Evolutionary conservation across 176 grass and related monocot species (phyloP), one percentile per base, ranked within the genome.

Genomic region (Rhynchospora pubera): DNA sequence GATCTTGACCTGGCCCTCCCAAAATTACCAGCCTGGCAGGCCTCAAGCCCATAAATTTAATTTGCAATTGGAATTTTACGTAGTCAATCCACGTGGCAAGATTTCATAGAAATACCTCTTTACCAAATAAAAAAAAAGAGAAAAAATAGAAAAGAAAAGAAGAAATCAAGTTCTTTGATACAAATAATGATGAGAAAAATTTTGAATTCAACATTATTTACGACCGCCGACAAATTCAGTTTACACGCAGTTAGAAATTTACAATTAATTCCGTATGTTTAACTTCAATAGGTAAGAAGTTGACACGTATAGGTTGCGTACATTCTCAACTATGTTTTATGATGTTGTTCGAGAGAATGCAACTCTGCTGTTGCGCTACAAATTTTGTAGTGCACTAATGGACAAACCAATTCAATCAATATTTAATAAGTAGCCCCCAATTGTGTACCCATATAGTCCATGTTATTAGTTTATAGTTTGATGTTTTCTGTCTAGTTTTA

Each of bases 1-100:
- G n/a, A n/a, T 80, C 19, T 77, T 82, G 79, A 82, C 79, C 23
- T 82, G 26, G 79, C 79, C 79, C 44, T 66, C 22, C 19, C 2
- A 66, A 64, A 82, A 3, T 34, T 11, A 24, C 61, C 79, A 82
- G 78, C 28, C 78, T 80, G 78, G 78, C 14, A 60, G 57, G 57
- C 12, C 76, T 56, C 24, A 60, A 80, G 57, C 78, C 34, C 15
- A 62, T 45, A 24, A 14, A 24, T 80, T 23, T 80, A 28, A 60
- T 63, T 28, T 14, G 28, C 24, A 60, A 12, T 80, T 62, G 32
- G 18, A 1, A 80, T 46, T 80, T 62, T 80, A 9, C 62, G 9
- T 23, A 22, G 43, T 62, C 28, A 63, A 32, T 26, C 32, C 59
- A 14, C 62, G 47, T 53, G 72, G n/a, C 23, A 28, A 22, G 50